Evolutionary conservation across 257 asterid genomes (phyloP).

Genomic region (Forsythia suspensa): DNA sequence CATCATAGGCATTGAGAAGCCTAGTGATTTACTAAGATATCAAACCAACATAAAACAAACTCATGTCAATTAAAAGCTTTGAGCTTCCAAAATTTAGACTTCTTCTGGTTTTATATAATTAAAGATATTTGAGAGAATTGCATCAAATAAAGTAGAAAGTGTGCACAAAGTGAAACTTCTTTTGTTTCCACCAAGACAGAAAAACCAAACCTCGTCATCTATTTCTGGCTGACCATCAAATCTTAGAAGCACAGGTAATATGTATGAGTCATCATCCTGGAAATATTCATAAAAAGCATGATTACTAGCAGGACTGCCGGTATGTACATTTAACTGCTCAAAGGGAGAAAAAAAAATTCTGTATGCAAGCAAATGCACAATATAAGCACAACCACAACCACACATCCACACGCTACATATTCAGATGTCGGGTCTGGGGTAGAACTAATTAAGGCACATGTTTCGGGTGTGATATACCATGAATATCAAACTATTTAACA

Average conservation of each 20-base stretch:
- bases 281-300: slow-evolving; percentile 23
- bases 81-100: slow-evolving; percentile 12
- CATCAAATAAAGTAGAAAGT: background rate
- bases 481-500: background rate
- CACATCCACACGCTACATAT: background rate
- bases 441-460: background rate
- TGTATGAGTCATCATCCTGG: slow-evolving; percentile 90
- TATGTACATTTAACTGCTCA: background rate
- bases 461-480: slow-evolving; percentile 10
- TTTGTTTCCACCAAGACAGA: background rate
- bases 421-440: background rate
- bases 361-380: background rate
- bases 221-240: slow-evolving; percentile 96
- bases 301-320: slow-evolving; percentile 9
- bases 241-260: slow-evolving; percentile 84
- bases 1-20: background rate
- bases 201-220: slow-evolving; percentile 77
- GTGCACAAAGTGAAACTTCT: slow-evolving; percentile 7
- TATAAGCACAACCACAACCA: slow-evolving; percentile 13
- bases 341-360: background rate
- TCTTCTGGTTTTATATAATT: slow-evolving; percentile 4
- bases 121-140: background rate
- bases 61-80: background rate
- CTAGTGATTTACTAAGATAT: background rate
- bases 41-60: background rate